These are phyloP conservation scores for Betula pendula DNA, from an alignment of 306 rosid genomes.

Conservation along the genomic window DNA sequence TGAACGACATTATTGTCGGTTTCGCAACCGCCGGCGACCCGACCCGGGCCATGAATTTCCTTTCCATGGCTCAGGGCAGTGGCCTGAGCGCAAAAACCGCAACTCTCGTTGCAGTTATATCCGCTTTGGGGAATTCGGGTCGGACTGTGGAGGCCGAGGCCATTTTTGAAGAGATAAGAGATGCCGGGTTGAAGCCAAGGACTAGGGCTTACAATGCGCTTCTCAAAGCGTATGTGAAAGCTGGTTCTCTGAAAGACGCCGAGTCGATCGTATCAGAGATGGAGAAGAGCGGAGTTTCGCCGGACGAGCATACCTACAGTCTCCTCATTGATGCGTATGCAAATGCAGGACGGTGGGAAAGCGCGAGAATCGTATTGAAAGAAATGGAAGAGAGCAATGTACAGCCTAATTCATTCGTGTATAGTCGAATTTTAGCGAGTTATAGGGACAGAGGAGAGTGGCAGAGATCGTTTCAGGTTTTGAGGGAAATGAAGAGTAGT, in stretches of 20 bases:
- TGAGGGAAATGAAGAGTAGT: slow-evolving; percentile 78
- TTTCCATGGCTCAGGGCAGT: slow-evolving; percentile 72
- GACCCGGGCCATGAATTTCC: slow-evolving; percentile 61
- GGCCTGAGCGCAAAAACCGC: slow-evolving; percentile 72
- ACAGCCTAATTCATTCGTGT: slow-evolving; percentile 67
- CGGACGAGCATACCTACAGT: slow-evolving; percentile 79
- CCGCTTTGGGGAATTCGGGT: slow-evolving; percentile 72
- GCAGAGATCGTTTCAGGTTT: slow-evolving; percentile 85
- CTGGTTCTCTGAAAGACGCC: slow-evolving; percentile 66
- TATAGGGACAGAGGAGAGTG: slow-evolving; percentile 88
- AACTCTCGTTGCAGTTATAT: slow-evolving; percentile 60
- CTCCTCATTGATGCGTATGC: slow-evolving; percentile 76
- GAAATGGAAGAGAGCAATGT: slow-evolving; percentile 82
- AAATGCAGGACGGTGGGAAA: slow-evolving; percentile 85
- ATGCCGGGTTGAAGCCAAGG: slow-evolving; percentile 70
- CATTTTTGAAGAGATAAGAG: slow-evolving; percentile 82
- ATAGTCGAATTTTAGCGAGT: slow-evolving; percentile 73
- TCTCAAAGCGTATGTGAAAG: slow-evolving; percentile 76
- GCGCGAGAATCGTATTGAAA: slow-evolving; percentile 80
- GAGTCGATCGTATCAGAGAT: slow-evolving; percentile 80
- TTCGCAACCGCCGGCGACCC: slow-evolving; percentile 83
- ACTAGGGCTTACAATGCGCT: slow-evolving; percentile 83
- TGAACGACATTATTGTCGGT: slow-evolving; percentile 74
- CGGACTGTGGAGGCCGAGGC: slow-evolving; percentile 83
- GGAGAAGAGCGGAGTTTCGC: slow-evolving; percentile 74